phyloP scores from a whole-genome alignment of 768 basidiomycete species.

The Saitozyma sp. region DNA sequence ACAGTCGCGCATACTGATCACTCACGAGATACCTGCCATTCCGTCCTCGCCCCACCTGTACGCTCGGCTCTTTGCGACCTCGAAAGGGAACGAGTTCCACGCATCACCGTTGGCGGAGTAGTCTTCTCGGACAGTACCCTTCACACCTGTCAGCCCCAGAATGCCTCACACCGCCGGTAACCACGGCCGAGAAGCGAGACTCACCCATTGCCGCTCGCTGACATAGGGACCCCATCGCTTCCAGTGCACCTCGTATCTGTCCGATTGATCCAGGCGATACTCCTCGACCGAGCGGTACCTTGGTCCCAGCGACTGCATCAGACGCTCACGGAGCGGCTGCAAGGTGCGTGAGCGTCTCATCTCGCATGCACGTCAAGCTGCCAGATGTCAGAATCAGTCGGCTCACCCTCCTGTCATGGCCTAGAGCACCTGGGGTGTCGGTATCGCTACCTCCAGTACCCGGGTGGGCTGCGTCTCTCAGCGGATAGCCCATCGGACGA shows the following conservation, averaged over 20 bases:
- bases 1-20: not conserved
- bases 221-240: constrained; percentile 99
- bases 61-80: constrained; percentile 60
- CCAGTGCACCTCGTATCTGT: constrained; percentile 81
- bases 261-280: constrained; percentile 80
- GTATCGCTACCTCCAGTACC: constrained; percentile 35
- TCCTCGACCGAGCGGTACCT: constrained; percentile 80
- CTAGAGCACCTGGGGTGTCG: constrained; percentile 43
- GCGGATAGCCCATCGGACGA: not conserved
- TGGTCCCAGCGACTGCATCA: constrained; percentile 65
- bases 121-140: constrained; percentile 98
- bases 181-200: constrained; percentile 36
- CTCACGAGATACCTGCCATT: constrained; percentile 82
- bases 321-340: constrained; percentile 59
- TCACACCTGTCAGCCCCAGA: not conserved
- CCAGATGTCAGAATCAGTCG: not conserved
- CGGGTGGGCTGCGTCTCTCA: constrained; percentile 20
- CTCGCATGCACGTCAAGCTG: not conserved
- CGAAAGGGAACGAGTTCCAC: constrained; percentile 52
- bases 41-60: constrained; percentile 99
- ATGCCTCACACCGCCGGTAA: not conserved
- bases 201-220: constrained; percentile 94
- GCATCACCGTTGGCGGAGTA: constrained; percentile 96
- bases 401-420: constrained; percentile 30
- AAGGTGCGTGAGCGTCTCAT: constrained; percentile 1